Conservation (phyloP, 1,284 basidiomycete species). For the Lignosus rhinocerotis region DNA sequence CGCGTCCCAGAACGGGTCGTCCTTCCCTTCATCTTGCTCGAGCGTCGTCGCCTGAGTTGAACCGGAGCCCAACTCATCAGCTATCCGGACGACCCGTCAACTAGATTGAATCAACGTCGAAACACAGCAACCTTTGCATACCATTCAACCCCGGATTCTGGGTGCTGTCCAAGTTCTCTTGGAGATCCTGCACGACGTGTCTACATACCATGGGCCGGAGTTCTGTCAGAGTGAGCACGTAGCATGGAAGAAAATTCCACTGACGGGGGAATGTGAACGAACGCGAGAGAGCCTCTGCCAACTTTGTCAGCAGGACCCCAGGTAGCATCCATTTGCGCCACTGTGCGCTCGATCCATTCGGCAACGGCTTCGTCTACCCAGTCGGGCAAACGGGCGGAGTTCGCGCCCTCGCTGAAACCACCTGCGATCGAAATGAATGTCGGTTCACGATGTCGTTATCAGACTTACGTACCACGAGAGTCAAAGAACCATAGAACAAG, state of each 20-base stretch:
- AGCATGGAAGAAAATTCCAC: neutral
- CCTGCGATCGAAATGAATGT: conserved; percentile 34
- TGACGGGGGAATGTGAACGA: conserved; percentile 65
- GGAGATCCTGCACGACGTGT: conserved; percentile 52
- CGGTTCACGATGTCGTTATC: neutral
- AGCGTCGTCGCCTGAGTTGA: conserved; percentile 54
- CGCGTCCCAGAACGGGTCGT: conserved; percentile 61
- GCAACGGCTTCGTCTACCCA: conserved; percentile 69
- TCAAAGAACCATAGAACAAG: conserved; percentile 75
- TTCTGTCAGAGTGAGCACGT: neutral
- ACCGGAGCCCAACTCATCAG: conserved; percentile 53
- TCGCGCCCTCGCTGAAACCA: conserved; percentile 44
- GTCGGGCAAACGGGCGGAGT: conserved; percentile 53
- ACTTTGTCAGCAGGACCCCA: conserved; percentile 55
- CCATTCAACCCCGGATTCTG: conserved; percentile 65
- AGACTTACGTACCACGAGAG: conserved; percentile 50
- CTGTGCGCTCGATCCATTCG: conserved; percentile 57
- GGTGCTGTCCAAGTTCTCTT: conserved; percentile 47
- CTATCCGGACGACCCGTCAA: conserved; percentile 34
- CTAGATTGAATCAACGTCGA: neutral
- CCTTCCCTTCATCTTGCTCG: conserved; percentile 41
- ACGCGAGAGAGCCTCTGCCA: conserved; percentile 54
- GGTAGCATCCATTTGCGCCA: conserved; percentile 47
- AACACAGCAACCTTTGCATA: conserved; percentile 24
- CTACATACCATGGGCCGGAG: conserved; percentile 31